phyloP scores from a whole-genome alignment of 169 alveolate genomes.

The Cryptosporidium tyzzeri region DNA sequence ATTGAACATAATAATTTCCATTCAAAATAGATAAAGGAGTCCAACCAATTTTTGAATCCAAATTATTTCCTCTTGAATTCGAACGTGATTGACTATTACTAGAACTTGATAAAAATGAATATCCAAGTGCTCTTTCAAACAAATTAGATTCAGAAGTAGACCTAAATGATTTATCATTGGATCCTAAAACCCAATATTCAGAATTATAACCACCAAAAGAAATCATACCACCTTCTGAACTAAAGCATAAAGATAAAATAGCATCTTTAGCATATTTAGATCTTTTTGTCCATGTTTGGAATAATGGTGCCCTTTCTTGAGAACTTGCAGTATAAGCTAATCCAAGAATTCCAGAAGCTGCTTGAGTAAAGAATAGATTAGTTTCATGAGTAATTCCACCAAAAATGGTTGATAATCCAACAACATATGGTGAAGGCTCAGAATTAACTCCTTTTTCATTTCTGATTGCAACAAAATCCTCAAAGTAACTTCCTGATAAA shows the following conservation, averaged over 20 bases:
- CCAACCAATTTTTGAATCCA: conserved; percentile 28
- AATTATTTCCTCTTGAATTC: background rate
- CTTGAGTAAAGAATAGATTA: conserved; percentile 57
- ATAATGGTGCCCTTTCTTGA: conserved; percentile 70
- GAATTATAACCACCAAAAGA: conserved; percentile 72
- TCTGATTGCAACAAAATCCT: conserved; percentile 65
- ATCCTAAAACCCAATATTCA: conserved; percentile 45
- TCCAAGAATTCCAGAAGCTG: conserved; percentile 76
- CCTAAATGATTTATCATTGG: conserved; percentile 46
- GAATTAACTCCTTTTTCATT: conserved; percentile 50
- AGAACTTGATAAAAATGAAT: conserved; percentile 11
- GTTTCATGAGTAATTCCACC: conserved; percentile 75
- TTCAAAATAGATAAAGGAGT: conserved; percentile 64
- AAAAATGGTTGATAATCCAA: conserved; percentile 63
- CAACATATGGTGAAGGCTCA: conserved; percentile 58
- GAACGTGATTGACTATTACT: background rate
- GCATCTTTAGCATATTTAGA: conserved; percentile 56
- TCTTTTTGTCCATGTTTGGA: conserved; percentile 62
- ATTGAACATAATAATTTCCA: conserved; percentile 67
- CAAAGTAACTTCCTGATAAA: conserved; percentile 67
- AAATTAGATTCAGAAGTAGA: background rate
- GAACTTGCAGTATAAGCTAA: conserved; percentile 66
- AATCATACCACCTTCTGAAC: conserved; percentile 73
- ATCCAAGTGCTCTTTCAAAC: conserved; percentile 31
- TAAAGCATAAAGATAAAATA: conserved; percentile 62